Evolutionary conservation across 225 moss, liverwort and hornwort genomes (phyloP).

Genomic region (Pseudoscleropodium purum): DNA sequence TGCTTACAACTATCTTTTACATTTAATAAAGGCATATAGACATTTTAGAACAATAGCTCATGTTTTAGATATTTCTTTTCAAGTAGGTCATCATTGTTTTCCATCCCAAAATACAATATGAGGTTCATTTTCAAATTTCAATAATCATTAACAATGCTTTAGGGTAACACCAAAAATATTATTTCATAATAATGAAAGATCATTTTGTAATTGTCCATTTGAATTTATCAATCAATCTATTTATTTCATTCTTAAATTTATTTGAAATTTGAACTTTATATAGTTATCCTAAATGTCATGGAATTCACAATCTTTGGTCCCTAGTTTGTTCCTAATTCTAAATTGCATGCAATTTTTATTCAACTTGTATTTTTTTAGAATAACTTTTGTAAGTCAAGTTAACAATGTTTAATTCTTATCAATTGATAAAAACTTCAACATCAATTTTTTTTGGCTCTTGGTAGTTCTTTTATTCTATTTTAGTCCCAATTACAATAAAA

Average conservation of each 20-base stretch:
- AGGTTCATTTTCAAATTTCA: neutral
- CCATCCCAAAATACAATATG: neutral
- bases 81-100: neutral
- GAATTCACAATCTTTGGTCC: no score
- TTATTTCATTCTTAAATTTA: neutral
- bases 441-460: neutral
- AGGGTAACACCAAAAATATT: neutral
- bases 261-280: no score
- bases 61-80: neutral
- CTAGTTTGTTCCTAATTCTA: no score
- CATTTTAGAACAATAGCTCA: neutral
- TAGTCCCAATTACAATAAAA: no score
- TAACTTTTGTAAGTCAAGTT: no score
- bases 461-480: no score
- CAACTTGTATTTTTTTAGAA: no score
- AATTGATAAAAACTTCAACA: no score
- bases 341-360: no score
- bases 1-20: neutral
- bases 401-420: no score
- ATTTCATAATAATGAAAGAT: neutral
- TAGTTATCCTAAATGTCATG: no score
- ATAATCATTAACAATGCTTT: no score
- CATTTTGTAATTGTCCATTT: neutral
- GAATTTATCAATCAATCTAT: neutral
- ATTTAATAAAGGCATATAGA: neutral